Percentiles rank a stretch among this genome's conserved stretches.
Conservation (phyloP, 1,284 basidiomycete genomes). For the Naganishia sp. region DNA sequence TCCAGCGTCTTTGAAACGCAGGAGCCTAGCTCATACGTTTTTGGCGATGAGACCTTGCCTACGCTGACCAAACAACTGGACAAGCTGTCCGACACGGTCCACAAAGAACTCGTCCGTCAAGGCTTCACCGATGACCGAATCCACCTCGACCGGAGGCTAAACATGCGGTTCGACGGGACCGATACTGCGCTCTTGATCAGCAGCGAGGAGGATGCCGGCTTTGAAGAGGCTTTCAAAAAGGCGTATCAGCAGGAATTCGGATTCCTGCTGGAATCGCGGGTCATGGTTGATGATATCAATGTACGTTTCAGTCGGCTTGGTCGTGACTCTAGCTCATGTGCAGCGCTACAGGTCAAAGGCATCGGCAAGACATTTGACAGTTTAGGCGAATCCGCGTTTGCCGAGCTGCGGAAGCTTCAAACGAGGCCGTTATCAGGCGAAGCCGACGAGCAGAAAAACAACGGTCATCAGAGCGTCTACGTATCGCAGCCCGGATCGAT, state of each 20-base stretch:
- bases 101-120: slow-evolving; percentile 67
- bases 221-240: slow-evolving; percentile 73
- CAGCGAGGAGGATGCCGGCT: slow-evolving; percentile 65
- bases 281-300: slow-evolving; percentile 90
- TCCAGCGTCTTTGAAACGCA: slow-evolving; percentile 76
- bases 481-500: slow-evolving; percentile 27
- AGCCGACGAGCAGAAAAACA: slow-evolving; percentile 12
- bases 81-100: slow-evolving; percentile 66
- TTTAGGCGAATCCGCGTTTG: slow-evolving; percentile 76
- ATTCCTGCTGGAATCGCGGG: slow-evolving; percentile 77
- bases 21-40: slow-evolving; percentile 72
- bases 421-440: slow-evolving; percentile 32
- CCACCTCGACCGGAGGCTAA: slow-evolving; percentile 75
- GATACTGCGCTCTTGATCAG: slow-evolving; percentile 72
- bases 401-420: slow-evolving; percentile 63
- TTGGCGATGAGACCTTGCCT: slow-evolving; percentile 59
- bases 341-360: slow-evolving; percentile 40
- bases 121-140: slow-evolving; percentile 75
- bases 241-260: slow-evolving; percentile 85
- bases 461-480: slow-evolving; percentile 29
- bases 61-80: slow-evolving; percentile 67
- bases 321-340: neutral
- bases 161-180: slow-evolving; percentile 79
- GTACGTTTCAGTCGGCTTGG: slow-evolving; percentile 53
- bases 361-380: slow-evolving; percentile 87